phyloP scores from a whole-genome alignment of 768 basidiomycete species.

The Leccinellum albellum region DNA sequence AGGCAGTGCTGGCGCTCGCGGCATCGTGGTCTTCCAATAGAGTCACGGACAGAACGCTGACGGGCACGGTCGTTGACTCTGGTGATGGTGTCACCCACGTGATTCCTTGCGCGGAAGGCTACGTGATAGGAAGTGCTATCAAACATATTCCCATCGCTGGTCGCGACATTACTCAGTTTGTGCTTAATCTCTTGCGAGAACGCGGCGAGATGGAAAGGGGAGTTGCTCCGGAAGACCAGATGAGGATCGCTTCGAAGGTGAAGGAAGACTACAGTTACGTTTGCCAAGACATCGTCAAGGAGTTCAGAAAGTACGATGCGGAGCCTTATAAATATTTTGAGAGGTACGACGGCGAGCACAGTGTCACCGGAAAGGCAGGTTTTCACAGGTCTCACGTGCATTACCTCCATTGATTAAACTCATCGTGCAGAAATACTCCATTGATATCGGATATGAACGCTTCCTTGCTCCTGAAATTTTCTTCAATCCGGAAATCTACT shows the following conservation, averaged over 20 bases:
- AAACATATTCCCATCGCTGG: constrained; percentile 99
- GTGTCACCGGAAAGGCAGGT: constrained; percentile 84
- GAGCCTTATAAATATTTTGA: constrained; percentile 96
- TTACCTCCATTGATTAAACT: constrained; percentile 7
- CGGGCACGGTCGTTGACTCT: constrained; percentile 97
- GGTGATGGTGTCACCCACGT: constrained; percentile 99
- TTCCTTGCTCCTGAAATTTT: constrained; percentile 99
- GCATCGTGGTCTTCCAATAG: constrained; percentile 94
- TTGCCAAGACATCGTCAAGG: constrained; percentile 97
- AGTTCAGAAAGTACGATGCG: constrained; percentile 96
- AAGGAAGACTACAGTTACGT: constrained; percentile 99
- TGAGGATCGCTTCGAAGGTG: constrained; percentile 86
- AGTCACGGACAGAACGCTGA: constrained; percentile 85
- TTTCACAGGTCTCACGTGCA: neutral
- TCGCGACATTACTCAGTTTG: constrained; percentile 94
- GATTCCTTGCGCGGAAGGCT: constrained; percentile 93
- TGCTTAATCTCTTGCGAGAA: constrained; percentile 92
- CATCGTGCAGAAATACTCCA: constrained; percentile 70
- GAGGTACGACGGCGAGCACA: constrained; percentile 89
- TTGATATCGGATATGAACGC: constrained; percentile 97
- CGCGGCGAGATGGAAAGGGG: constrained; percentile 78
- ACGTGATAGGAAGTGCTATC: constrained; percentile 98
- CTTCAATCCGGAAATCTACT: constrained; percentile 99
- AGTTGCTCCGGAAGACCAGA: constrained; percentile 93
- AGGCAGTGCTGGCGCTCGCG: constrained; percentile 96